phyloP scores from a whole-genome alignment of 164 flowering plant genomes.

The Chimonanthus salicifolius region DNA sequence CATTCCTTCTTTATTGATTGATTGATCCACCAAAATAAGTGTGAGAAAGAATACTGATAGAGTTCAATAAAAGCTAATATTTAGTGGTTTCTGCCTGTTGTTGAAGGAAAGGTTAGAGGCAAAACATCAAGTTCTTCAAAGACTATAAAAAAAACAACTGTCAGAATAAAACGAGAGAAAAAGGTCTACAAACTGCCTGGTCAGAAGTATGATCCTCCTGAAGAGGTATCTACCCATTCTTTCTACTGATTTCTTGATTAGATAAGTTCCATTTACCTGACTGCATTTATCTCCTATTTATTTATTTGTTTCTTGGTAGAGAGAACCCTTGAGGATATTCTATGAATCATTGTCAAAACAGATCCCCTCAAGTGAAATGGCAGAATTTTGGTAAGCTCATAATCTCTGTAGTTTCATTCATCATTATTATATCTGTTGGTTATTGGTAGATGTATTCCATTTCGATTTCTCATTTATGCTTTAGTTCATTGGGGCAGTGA shows the following conservation, averaged over 20 bases:
- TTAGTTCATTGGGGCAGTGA: too few relatives aligned
- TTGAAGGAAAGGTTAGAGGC: conserved; percentile 52
- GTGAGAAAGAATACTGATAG: neutral
- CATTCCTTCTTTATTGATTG: neutral
- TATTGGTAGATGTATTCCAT: neutral
- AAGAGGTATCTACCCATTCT: conserved; percentile 51
- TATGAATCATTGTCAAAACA: conserved; percentile 82
- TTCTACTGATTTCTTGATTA: neutral
- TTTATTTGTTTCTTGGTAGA: conserved; percentile 38
- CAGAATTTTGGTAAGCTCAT: conserved; percentile 68
- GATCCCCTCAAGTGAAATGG: conserved; percentile 97
- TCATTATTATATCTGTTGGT: neutral
- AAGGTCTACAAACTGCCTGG: conserved; percentile 79
- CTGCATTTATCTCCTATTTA: neutral
- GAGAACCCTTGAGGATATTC: conserved; percentile 92
- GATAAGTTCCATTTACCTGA: neutral
- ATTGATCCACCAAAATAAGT: too few relatives aligned
- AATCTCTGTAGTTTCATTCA: neutral
- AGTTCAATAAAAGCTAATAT: neutral
- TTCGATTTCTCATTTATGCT: too few relatives aligned
- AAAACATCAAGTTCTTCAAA: conserved; percentile 53
- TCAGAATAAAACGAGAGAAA: conserved; percentile 52
- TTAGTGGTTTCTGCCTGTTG: conserved; percentile 1
- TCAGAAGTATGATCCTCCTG: conserved; percentile 84
- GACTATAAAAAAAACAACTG: conserved; percentile 35